Percentiles rank a stretch among this genome's conserved stretches.
Evolutionary conservation across 1,284 basidiomycete genomes (phyloP).

Genomic region (Malassezia brasiliensis): DNA sequence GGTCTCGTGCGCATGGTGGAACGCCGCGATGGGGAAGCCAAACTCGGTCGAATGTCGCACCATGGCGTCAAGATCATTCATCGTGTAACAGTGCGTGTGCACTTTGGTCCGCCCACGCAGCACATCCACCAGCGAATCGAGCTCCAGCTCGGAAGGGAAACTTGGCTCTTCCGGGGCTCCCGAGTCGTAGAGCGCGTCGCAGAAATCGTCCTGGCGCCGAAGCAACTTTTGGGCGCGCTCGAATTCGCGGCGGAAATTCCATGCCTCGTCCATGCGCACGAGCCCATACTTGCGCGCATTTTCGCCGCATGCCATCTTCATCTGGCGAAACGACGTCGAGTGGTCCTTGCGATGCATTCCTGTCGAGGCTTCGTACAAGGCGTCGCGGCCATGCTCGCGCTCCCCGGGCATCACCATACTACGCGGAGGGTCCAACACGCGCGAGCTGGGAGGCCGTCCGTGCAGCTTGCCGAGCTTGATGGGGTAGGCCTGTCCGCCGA

Average conservation of each 20-base stretch:
- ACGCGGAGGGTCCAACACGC: slow-evolving; percentile 35
- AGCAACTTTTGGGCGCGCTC: slow-evolving; percentile 65
- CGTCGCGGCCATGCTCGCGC: slow-evolving; percentile 14
- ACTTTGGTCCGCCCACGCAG: slow-evolving; percentile 65
- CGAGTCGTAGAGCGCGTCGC: slow-evolving; percentile 37
- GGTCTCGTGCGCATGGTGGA: slow-evolving; percentile 78
- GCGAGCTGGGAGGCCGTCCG: slow-evolving; percentile 23
- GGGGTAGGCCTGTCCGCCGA: slow-evolving; percentile 62
- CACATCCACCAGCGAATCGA: slow-evolving; percentile 77
- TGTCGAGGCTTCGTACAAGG: slow-evolving; percentile 12
- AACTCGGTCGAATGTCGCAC: slow-evolving; percentile 68
- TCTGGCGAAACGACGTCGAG: slow-evolving; percentile 31
- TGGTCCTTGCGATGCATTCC: slow-evolving; percentile 30
- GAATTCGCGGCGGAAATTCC: slow-evolving; percentile 58
- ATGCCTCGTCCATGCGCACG: slow-evolving; percentile 56
- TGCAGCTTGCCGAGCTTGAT: slow-evolving; percentile 59
- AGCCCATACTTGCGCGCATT: slow-evolving; percentile 52
- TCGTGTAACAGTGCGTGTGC: slow-evolving; percentile 47
- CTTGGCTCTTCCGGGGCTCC: slow-evolving; percentile 57
- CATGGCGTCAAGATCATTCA: slow-evolving; percentile 61
- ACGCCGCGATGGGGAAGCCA: slow-evolving; percentile 56
- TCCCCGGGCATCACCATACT: slow-evolving; percentile 29
- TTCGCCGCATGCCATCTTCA: slow-evolving; percentile 51
- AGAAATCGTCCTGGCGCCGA: slow-evolving; percentile 64
- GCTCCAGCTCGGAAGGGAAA: slow-evolving; percentile 69